Evolutionary conservation across 805 yeast genomes (phyloP).

Genomic region (Wickerhamomyces alni): DNA sequence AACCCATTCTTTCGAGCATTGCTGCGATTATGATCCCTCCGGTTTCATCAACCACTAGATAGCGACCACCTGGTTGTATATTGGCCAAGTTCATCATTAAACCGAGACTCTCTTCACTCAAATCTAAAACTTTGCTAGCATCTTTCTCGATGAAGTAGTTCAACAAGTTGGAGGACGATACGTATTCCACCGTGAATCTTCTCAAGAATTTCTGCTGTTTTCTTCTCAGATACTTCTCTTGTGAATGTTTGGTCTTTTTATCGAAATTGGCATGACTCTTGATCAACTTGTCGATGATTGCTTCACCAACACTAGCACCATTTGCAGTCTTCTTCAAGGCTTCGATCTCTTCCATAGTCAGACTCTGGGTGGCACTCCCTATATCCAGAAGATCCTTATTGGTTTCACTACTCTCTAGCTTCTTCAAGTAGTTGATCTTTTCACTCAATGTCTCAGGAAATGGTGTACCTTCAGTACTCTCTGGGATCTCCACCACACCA

Average conservation of each 20-base stretch:
- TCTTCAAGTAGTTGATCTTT: conserved; percentile 23
- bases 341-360: conserved; percentile 80
- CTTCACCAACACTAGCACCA: conserved; percentile 57
- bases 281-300: conserved; percentile 75
- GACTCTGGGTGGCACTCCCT: conserved; percentile 65
- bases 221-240: conserved; percentile 85
- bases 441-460: conserved; percentile 20
- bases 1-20: conserved; percentile 83
- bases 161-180: conserved; percentile 65
- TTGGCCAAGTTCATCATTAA: conserved; percentile 72
- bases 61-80: conserved; percentile 84
- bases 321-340: conserved; percentile 66
- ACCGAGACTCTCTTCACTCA: conserved; percentile 83
- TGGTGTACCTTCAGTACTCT: conserved; percentile 31
- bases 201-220: conserved; percentile 89
- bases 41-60: conserved; percentile 88
- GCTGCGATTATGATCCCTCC: conserved; percentile 86
- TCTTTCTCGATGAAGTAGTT: conserved; percentile 73
- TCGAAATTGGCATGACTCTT: conserved; percentile 82
- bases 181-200: conserved; percentile 73
- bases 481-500: conserved; percentile 19
- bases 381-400: conserved; percentile 62
- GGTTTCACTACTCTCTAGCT: conserved; percentile 43
- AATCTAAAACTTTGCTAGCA: conserved; percentile 58
- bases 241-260: conserved; percentile 83